Evolutionary conservation across 495 filamentous ascomycete species (phyloP).

Genomic region (Podospora pseudoanserina): DNA sequence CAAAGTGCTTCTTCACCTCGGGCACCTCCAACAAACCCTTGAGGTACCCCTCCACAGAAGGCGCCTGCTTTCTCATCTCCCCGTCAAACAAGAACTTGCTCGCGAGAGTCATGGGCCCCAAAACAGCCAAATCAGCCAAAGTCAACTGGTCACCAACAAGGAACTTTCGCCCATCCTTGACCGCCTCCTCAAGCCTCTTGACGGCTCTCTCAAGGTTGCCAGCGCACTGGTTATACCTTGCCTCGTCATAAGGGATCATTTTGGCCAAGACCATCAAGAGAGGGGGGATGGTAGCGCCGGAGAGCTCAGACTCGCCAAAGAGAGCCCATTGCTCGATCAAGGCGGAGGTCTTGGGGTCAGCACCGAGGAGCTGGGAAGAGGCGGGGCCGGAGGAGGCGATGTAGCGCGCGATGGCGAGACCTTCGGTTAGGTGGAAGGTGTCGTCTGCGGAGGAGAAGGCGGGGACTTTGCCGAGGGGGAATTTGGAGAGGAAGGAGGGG

Average conservation of each 20-base stretch:
- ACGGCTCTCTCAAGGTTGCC: conserved; percentile 34
- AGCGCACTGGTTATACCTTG: conserved; percentile 30
- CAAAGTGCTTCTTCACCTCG: conserved; percentile 51
- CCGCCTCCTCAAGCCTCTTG: conserved; percentile 42
- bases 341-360: conserved; percentile 45
- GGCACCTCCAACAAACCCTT: conserved; percentile 41
- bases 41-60: conserved; percentile 44
- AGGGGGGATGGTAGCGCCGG: conserved; percentile 26
- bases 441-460: conserved; percentile 55
- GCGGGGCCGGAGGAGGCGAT: conserved; percentile 52
- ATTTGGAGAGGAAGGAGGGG: conserved; percentile 56
- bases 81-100: conserved; percentile 46
- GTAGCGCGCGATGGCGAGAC: conserved; percentile 54
- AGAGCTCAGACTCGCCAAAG: conserved; percentile 48
- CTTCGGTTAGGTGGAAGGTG: conserved; percentile 45
- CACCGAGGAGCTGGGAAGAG: conserved; percentile 49
- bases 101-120: conserved; percentile 37
- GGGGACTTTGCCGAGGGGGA: conserved; percentile 59
- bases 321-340: conserved; percentile 49
- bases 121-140: conserved; percentile 53
- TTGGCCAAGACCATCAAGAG: conserved; percentile 37
- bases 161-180: conserved; percentile 41
- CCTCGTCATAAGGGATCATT: conserved; percentile 39
- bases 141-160: conserved; percentile 49
- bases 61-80: conserved; percentile 48